Base-by-base conservation (phyloP, 768 basidiomycete genomes). In the Crucibulum laeve region DNA sequence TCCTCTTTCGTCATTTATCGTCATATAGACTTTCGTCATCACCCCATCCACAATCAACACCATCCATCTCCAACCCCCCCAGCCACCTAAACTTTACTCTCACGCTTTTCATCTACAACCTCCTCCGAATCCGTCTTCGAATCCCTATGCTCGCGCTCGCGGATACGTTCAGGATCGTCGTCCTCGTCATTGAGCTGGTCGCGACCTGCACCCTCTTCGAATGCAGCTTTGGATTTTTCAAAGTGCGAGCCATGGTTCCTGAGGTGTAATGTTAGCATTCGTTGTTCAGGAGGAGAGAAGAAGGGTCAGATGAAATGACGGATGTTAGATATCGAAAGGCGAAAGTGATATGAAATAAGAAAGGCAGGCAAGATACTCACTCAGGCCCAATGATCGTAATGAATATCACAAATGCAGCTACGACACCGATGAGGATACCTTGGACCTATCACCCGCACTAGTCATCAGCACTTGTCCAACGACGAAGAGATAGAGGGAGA, bases 391-490 rank as follows among this genome's bases (percentile, higher is more conserved):
- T 60, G 49, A 91, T 66, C 10, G 84, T 84, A 53, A 89, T 73
- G 56, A 91, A 22, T 35, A 95, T 62, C 33, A 90, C 79, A 50
- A 85, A 94, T 0, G 79, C 82, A 1, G 87, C 73, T 15, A 96
- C 85, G 19, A 76, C 73, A 5, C 92, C 93, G 36, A 96, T 84
- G 26, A 97, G 71, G 55, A 97, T 92, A 30, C 87, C 89, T 68
- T 91, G 87, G 4, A 89, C 87, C 61, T 77, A 35, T 8, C 1
- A 23, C 13, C 4, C 28, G 28, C 8, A 42, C 22, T 18, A 23
- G 15, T 56, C 22, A 53, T 55, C 15, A 49, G 53, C 4, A 48
- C 53, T 51, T 60, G 50, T 32, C 34, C 21, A 21, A 32, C 28
- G 24, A 33, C 6, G 17, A 28, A n/a, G 11, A 7, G n/a, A 37